Base-by-base conservation (phyloP, 129 eudicot genomes). In the Flaveria sonorensis region DNA sequence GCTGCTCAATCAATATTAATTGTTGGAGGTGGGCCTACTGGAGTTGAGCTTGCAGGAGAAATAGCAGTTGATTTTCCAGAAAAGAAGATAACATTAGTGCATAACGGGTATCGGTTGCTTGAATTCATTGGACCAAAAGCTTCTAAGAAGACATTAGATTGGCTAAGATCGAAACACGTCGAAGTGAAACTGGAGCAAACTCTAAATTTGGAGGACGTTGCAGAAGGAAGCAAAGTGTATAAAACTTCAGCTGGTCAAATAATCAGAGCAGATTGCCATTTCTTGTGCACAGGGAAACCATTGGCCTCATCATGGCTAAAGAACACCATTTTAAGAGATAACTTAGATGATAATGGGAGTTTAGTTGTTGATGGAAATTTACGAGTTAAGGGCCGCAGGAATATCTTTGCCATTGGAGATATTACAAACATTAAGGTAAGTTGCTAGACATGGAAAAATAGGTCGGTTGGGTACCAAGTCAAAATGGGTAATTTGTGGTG, bases 1-100 rank as follows among this genome's bases (percentile, higher is more conserved):
- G 81, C 86, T 4, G 92, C 97, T 32, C 66, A 65, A 46, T 92
- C 97, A 12, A 75, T 92, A 59, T 57, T 92, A 85, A 89, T 92
- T 7, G 83, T 92, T 32, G 97, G 97, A 72, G 97, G 97, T 14
- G 97, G 97, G 4, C 97, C 97, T 1, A 89, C 93, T 42, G 97
- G 97, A 12, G 96, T 92, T 45, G 97, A 92, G 79, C 93, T 92
- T 32, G 96, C 96, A 36, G 93, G 88, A 50, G 97, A 92, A 83
- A 86, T 92, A 64, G 93, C 96, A 7, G 86, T 85, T 18, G 96
- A 89, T 83, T 92, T 80, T 70, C 88, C 93, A 10, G 87, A 79
- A 6, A 92, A 89, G 76, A 89, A 74, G 71, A 81, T 92, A 40
- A 86, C 84, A 14, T 79, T 92, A 28, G 93, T 92, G 63, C 97